Base-by-base conservation (phyloP, 306 rosid genomes). In the Luffa aegyptiaca region DNA sequence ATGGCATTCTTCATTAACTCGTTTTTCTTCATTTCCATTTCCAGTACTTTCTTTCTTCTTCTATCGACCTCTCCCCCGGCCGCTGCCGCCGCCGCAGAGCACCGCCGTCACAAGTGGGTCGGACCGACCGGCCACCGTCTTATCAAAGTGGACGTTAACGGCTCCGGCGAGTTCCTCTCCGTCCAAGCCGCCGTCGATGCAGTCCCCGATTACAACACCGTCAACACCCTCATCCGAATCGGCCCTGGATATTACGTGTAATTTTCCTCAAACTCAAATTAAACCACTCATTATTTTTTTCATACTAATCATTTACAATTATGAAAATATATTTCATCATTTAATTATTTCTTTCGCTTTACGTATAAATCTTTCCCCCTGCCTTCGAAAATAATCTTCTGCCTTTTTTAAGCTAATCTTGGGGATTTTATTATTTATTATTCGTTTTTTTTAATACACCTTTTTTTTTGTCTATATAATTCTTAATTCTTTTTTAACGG, bases 151-250 rank as follows among this genome's bases (percentile, higher is more conserved):
- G 89, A 90, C 53, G 49, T 86, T 2, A 85, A 88, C 13, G 98
- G 96, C 16, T 85, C 85, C 12, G 93, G 83, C 21, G 84, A 87
- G 20, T 90, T 89, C 86, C 81, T 3, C 69, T 89, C 92, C 3
- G 96, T 94, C 49, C 98, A 94, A 84, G 88, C 87, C 0, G 97
- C 97, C 36, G 94, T 94, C 2, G 82, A 94, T 66, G 81, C 94
- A 4, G 88, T 92, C 12, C 88, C 92, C 0, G 89, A 71, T 56
- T 89, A 88, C 83, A 92, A 94, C 36, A 82, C 79, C 79, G 85
- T 81, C 87, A 89, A 85, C 21, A 83, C 89, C 31, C 41, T 90
- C 77, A 92, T 92, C 80, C 83, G 80, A 68, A 94, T 94, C 80
- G 81, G 89, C 31, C 88, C 96, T 5, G 98, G 97, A 74, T 85